Base-by-base conservation (phyloP, 208 protist genomes). In the Zelonia costaricensis region DNA sequence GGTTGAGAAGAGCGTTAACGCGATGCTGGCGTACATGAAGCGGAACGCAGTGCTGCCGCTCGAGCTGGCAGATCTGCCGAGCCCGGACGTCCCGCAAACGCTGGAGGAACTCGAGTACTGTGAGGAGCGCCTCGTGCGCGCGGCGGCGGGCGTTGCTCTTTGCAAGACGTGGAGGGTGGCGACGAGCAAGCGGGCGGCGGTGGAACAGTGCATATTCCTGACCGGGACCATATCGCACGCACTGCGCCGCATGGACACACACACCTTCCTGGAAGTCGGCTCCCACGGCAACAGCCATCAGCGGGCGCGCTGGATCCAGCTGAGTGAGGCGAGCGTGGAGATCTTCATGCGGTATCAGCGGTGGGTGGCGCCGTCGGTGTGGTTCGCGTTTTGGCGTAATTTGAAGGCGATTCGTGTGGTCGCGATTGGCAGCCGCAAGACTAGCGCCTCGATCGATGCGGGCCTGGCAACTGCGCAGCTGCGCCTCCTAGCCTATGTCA, bases 1-100 rank as follows among this genome's bases (percentile, higher is more conserved):
- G 0, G n/a, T 81, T 0, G 76, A 81, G 52, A 77, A 76, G 45
- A 76, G 78, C 62, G 12, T 89, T 20, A 44, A 23, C 1, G 33
- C 62, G 4, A 69, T 88, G 35, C 48, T 74, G 9, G 48, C 60
- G 18, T 85, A 63, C 51, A 49, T 64, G 20, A 57, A 60, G 46
- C 71, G 71, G n/a, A 13, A 66, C 42, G 31, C 48, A 12, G 51
- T 43, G 10, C 15, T 59, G 5, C 38, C 56, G 2, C 25, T 39
- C 22, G 30, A 13, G 10, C 28, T 16, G 1, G 45, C 28, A 30
- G 48, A 36, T 20, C 27, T 30, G 13, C 33, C 27, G 4, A 20
- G 31, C 13, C 22, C 44, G 13, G n/a, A 8, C 8, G 10, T 8
- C 2, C 2, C 42, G 3, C 5, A 7, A 18, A 27, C 3, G 27